Evolutionary conservation across 352 stramenopile genomes (phyloP), one percentile per base, ranked within the genome.

Genomic region (Thalassiosira exigua): DNA sequence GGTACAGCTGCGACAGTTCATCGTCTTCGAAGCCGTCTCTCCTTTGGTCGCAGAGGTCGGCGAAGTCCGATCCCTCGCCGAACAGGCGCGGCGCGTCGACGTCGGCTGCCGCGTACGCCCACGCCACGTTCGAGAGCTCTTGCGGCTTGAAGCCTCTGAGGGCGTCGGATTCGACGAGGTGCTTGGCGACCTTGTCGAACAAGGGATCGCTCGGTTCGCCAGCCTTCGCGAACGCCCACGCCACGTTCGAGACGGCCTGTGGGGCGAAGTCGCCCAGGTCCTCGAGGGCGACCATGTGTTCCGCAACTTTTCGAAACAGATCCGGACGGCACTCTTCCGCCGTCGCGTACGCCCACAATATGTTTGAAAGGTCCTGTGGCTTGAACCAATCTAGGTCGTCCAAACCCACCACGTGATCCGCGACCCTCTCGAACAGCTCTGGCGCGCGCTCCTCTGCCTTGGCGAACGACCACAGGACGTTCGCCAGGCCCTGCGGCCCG

Each of bases 281-380:
- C 7, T 65, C 19, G 26, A 46, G 69, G 17, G 30, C 29, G 46
- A 71, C 41, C 11, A 46, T 33, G 21, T 58, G 44, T n/a, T 66
- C 22, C 3, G 42, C 53, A 24, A 83, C 71, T 11, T 29, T 33
- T 7, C 71, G 19, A 33, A 83, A 83, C 4, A 83, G 39, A n/a
- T 14, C 22, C 3, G 66, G 60, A 0, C 46, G 44, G 22, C 62
- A 19, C 48, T 72, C 68, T 53, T 64, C 44, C 14, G 68, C 53
- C 9, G 69, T 83, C 0, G 75, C 69, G 62, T 66, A 80, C 0
- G 75, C 69, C 75, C 75, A 83, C 17, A 48, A 56, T 24, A 71
- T 64, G 21, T 75, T 79, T 26, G 69, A 56, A 41, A 83, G 26
- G 12, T 65, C 56, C 22, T 50, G 22, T 3, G 56, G 36, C 29